Percentiles rank a stretch among this genome's conserved stretches.
These are phyloP conservation scores for Alternaria brassicae DNA, from an alignment of 2,329 filamentous ascomycete genomes.

Conservation along the genomic window DNA sequence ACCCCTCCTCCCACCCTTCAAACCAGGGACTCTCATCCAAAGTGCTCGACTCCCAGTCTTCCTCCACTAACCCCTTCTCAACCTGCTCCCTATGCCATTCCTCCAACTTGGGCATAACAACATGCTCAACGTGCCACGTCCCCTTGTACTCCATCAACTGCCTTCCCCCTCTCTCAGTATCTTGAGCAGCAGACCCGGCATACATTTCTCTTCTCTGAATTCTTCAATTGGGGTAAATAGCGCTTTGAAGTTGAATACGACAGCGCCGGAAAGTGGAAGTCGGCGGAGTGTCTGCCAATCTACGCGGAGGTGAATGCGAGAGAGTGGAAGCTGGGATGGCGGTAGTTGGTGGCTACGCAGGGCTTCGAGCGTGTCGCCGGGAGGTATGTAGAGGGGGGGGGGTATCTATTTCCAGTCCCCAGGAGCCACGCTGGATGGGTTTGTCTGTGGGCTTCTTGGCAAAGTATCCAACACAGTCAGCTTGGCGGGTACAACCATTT, in stretches of 20 bases:
- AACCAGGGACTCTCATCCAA: slow-evolving; percentile 79
- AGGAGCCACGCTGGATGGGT: slow-evolving; percentile 83
- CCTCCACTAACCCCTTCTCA: slow-evolving; percentile 64
- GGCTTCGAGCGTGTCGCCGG: slow-evolving; percentile 69
- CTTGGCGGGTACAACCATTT: neutral
- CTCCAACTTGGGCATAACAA: slow-evolving; percentile 70
- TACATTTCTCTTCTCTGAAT: slow-evolving; percentile 73
- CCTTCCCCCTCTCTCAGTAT: slow-evolving; percentile 71
- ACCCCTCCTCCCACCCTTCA: slow-evolving; percentile 77
- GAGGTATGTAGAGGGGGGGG: slow-evolving; percentile 80
- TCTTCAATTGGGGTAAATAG: slow-evolving; percentile 77
- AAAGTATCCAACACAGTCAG: slow-evolving; percentile 66
- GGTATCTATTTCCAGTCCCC: slow-evolving; percentile 78
- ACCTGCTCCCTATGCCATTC: slow-evolving; percentile 71
- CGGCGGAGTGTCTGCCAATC: slow-evolving; percentile 89
- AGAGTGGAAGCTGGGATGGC: slow-evolving; percentile 61
- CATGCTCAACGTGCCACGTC: slow-evolving; percentile 80
- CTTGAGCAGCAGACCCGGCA: slow-evolving; percentile 73
- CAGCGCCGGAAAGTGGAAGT: slow-evolving; percentile 74
- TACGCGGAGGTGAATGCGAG: slow-evolving; percentile 73
- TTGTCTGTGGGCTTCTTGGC: slow-evolving; percentile 75
- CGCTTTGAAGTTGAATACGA: slow-evolving; percentile 90
- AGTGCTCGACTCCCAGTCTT: slow-evolving; percentile 71
- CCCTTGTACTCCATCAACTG: slow-evolving; percentile 79
- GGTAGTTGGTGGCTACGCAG: slow-evolving; percentile 63